Evolutionary conservation across 1,139 yeast species (phyloP), one percentile per base, ranked within the genome.

Genomic region (Nakaseomyces uthaithaninus): DNA sequence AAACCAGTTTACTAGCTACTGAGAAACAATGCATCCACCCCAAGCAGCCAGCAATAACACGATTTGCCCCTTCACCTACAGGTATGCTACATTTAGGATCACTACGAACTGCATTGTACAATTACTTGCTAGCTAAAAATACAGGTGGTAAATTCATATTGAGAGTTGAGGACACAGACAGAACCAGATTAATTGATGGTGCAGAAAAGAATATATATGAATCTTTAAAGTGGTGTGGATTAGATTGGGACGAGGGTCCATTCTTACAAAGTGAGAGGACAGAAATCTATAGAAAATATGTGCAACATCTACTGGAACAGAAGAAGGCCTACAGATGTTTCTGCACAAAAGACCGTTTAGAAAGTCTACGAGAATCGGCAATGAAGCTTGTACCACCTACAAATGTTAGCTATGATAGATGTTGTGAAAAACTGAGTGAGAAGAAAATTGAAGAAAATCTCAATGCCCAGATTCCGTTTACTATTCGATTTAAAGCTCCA

Each of bases 61-160:
- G 99, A 50, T 91, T 91, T 64, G 99, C 99, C 0, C 98, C 99
- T 1, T 89, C 97, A 2, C 99, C 99, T 1, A 91, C 99, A 0
- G 99, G 99, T 0, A 75, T 74, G 47, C 68, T 93, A 27, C 99
- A 91, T 59, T 61, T 93, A 43, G 99, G 99, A 0, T 87, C 97
- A 0, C 61, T 93, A 38, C 66, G 99, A 56, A 91, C 99, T 0
- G 97, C 98, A 0, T 62, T 91, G 22, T 93, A 86, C 64, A 93
- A 91, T 59, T 91, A 80, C 54, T 62, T 91, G 23, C 65, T 85
- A 19, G 97, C 98, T 0, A 76, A 69, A 50, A 72, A 74, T 43
- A 85, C 95, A 0, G 75, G 77, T 0, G 98, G 98, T 0, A 74
- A 75, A 50, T 93, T 91, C 53, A 50, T 93, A 3, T 62, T 91